Base-by-base conservation (phyloP, 352 stramenopile genomes). In the Globisporangium mamillatum region DNA sequence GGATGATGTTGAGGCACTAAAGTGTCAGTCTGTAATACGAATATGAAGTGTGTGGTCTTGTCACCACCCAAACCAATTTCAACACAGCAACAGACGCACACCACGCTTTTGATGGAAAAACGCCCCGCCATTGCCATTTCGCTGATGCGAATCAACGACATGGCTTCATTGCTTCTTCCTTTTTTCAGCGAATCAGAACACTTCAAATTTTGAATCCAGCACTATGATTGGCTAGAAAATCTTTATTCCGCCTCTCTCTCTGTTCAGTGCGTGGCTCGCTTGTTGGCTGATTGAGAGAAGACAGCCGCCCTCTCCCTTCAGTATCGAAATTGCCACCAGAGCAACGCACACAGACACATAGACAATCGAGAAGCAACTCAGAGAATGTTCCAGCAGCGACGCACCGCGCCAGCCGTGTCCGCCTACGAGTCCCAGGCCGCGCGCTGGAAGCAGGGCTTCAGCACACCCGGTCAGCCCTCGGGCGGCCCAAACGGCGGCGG, bases 371-470 rank as follows among this genome's bases (percentile, higher is more conserved):
- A 60, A 44, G 27, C 38, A 46, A 14, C 38, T 18, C 36, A 60
- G n/a, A 60, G 36, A 20, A 73, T 73, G 67, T 66, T 65, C 57
- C 63, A 68, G 55, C 67, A 73, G 55, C 67, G 61, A 53, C 61
- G 61, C 61, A 61, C 67, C 9, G 67, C 73, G 41, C 67, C 74
- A 6, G 76, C 82, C 60, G 60, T 63, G 25, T 90, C 82, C 6
- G 78, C 83, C 59, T 93, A 93, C 73, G 86, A 83, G 74, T 91
- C 82, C 5, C 83, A 92, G 64, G 86, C 86, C 14, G 82, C 82
- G 46, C 75, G 79, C 22, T 93, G 86, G 86, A 93, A 93, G 64
- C 74, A 90, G 69, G 86, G 86, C 7, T 93, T 93, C 70, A 72
- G 59, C 0, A 46, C 44, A 3, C 55, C 66, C 38, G n/a, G 52